A percentile compares a stretch with the other conserved stretches of the same genome.
Conservation (phyloP, 768 basidiomycete species). For the Calocybe cyanea region DNA sequence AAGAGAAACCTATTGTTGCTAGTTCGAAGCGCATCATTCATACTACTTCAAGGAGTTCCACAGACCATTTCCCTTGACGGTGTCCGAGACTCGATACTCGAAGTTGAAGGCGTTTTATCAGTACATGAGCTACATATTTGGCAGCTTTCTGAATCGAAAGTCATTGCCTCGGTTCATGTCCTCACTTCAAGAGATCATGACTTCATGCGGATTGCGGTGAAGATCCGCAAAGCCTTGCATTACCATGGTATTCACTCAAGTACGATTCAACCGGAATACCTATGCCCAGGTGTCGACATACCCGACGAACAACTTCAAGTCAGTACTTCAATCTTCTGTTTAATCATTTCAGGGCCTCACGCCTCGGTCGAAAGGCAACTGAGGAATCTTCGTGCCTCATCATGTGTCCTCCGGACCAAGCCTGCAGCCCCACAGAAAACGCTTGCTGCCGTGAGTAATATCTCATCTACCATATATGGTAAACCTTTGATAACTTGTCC, state of each 20-base stretch:
- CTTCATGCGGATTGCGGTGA: conserved; percentile 86
- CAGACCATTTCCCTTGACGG: conserved; percentile 85
- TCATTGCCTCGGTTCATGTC: conserved; percentile 95
- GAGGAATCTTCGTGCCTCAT: conserved; percentile 65
- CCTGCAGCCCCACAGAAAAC: conserved; percentile 65
- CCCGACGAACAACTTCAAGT: conserved; percentile 53
- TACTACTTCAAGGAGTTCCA: conserved; percentile 93
- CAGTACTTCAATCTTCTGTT: not conserved
- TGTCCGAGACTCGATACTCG: conserved; percentile 76
- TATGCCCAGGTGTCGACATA: conserved; percentile 28
- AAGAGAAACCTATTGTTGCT: not conserved
- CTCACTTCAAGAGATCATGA: conserved; percentile 76
- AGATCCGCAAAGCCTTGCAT: conserved; percentile 83
- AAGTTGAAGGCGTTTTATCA: conserved; percentile 80
- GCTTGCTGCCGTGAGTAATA: conserved; percentile 75
- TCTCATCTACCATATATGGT: conserved; percentile 2
- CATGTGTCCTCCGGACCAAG: conserved; percentile 63
- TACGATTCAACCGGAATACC: conserved; percentile 92
- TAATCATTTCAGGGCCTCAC: not conserved
- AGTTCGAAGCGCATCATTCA: conserved; percentile 92
- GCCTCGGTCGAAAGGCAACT: conserved; percentile 33
- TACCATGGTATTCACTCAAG: conserved; percentile 91
- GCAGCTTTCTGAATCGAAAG: conserved; percentile 94
- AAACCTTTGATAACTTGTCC: conserved; percentile 4
- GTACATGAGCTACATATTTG: conserved; percentile 96